Base-by-base conservation (phyloP, 2,329 filamentous ascomycete genomes). In the Mollisiaceae sp. region DNA sequence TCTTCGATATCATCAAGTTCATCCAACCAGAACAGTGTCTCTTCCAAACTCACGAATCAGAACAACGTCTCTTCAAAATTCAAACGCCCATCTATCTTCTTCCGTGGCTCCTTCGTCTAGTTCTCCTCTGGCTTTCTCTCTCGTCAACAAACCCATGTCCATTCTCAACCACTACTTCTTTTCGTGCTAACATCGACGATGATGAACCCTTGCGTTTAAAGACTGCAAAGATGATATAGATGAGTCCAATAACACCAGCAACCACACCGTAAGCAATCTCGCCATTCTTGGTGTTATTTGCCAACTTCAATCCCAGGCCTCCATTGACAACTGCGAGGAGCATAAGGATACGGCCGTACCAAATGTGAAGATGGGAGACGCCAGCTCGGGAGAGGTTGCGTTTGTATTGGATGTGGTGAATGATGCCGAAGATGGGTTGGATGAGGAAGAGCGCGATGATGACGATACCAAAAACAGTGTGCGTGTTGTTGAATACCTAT, bases 291-390 rank as follows among this genome's bases (percentile, higher is more conserved):
- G 76, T 69, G 0, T 81, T 80, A 18, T 70, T 67, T 0, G 84
- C 79, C 18, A 88, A 78, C 68, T 82, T 67, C 35, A 91, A 77
- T 3, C 88, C 88, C 4, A 90, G 75, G 0, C 87, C 88, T 63
- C 88, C 88, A 71, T 90, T 90, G 70, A 90, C 74, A 54, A 89
- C 79, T 32, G 86, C 88, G 2, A 89, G 73, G 20, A 85, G 63
- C 68, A 91, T 84, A 52, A 90, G 75, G 1, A 78, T 71, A 20
- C 88, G 82, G 14, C 88, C 88, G 71, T 83, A 87, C 86, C 86
- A 90, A 69, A 89, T 83, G 73, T 91, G 88, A 1, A 79, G 73
- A 69, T 88, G 77, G 68, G 85, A 87, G 67, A 88, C 73, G 47
- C 79, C 18, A 8, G 83, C 83, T 41, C 87, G 85, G 32, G 71